A percentile compares a stretch with the other conserved stretches of the same genome.
phyloP scores from a whole-genome alignment of 2,329 filamentous ascomycete genomes.

The Gaeumannomyces tritici region DNA sequence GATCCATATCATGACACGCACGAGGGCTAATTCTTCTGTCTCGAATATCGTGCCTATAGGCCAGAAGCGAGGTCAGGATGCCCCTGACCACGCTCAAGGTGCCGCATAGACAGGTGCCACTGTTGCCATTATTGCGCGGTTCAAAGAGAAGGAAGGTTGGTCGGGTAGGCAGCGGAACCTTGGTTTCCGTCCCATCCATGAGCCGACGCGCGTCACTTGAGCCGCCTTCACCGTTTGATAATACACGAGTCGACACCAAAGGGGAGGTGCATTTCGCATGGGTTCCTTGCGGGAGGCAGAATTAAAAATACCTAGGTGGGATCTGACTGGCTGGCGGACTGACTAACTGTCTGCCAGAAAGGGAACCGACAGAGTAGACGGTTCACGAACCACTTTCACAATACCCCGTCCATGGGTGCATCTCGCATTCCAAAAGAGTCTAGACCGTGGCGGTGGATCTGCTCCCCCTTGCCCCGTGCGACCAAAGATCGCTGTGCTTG shows the following conservation, averaged over 20 bases:
- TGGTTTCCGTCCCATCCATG: background rate
- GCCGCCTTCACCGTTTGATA: background rate
- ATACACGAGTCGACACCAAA: background rate
- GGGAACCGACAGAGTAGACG: background rate
- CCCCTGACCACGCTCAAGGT: background rate
- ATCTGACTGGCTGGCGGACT: background rate
- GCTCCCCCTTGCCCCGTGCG: background rate
- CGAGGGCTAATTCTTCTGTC: background rate
- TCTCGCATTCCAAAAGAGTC: background rate
- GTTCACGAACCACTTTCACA: background rate
- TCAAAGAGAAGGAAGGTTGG: background rate
- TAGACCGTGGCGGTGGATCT: background rate
- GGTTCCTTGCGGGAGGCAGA: too few species aligned
- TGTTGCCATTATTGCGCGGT: too few species aligned
- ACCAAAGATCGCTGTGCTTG: background rate
- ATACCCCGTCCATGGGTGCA: background rate
- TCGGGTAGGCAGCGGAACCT: background rate
- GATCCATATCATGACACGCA: too few species aligned
- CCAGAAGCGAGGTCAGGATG: too few species aligned
- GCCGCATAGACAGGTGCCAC: background rate
- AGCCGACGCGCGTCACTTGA: background rate
- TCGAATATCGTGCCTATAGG: too few species aligned
- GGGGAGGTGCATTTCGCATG: too few species aligned
- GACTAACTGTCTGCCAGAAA: too few species aligned
- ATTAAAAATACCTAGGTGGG: too few species aligned